Conservation (phyloP, 2,329 filamentous ascomycete genomes). For the Blumeria graminis region DNA sequence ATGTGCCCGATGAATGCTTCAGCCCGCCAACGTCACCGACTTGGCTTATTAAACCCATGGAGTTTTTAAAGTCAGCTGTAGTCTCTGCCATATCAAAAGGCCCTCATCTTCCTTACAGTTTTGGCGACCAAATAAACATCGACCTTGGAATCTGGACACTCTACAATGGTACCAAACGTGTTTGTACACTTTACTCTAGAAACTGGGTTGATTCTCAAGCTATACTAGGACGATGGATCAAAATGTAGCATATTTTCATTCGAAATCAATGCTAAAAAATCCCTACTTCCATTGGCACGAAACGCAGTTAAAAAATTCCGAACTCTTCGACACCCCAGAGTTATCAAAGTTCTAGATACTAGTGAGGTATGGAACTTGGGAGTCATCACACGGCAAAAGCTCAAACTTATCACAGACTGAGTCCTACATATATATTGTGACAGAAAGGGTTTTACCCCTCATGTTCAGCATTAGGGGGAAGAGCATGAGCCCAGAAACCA, state of each 20-base stretch:
- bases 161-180: conserved; percentile 78
- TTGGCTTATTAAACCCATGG: conserved; percentile 31
- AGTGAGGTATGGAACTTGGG: conserved; percentile 43
- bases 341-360: conserved; percentile 82
- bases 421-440: conserved; percentile 85
- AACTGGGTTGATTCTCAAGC: conserved; percentile 4
- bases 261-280: conserved; percentile 60
- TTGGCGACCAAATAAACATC: conserved; percentile 78
- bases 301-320: conserved; percentile 88
- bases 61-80: conserved; percentile 93
- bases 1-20: no score
- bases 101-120: conserved; percentile 74
- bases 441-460: conserved; percentile 67
- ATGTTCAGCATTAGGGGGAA: conserved; percentile 78
- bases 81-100: conserved; percentile 92
- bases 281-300: conserved; percentile 61
- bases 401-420: conserved; percentile 40
- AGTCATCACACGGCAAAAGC: background rate
- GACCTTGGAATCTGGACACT: conserved; percentile 93
- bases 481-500: conserved; percentile 70
- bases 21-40: no score
- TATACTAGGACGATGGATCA: conserved; percentile 60
- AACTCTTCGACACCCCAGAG: conserved; percentile 79
- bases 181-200: conserved; percentile 16
- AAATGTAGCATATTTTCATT: conserved; percentile 95